Percentiles rank a stretch among this genome's conserved stretches.
Evolutionary conservation across 345 rosid species (phyloP).

Genomic region (Eutrema japonicum): DNA sequence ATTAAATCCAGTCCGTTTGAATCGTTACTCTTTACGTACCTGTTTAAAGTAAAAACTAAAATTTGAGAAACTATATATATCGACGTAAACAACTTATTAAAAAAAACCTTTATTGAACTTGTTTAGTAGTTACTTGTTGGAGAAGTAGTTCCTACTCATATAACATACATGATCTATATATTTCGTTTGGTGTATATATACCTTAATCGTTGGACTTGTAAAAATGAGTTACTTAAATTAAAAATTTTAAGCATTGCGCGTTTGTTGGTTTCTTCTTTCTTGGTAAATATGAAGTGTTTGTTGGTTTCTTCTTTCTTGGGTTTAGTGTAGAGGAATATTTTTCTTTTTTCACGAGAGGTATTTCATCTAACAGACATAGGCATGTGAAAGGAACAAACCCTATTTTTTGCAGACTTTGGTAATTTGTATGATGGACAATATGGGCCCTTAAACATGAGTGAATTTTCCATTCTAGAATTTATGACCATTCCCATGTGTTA

Average conservation of each 20-base stretch:
- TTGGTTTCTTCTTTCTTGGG: conserved; percentile 39
- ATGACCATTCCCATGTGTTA: conserved; percentile 52
- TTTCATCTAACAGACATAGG: conserved; percentile 46
- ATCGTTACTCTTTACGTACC: conserved; percentile 22
- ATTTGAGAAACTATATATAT: not conserved
- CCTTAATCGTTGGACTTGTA: not conserved
- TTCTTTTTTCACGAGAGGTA: conserved; percentile 3
- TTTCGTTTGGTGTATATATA: not conserved
- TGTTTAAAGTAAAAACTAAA: conserved; percentile 17
- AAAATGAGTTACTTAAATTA: conserved; percentile 6
- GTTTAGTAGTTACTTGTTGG: not conserved
- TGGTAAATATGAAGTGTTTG: conserved; percentile 26
- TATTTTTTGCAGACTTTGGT: conserved; percentile 44
- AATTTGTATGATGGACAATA: conserved; percentile 36
- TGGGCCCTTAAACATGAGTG: conserved; percentile 49
- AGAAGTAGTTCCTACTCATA: not conserved
- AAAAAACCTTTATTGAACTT: not conserved
- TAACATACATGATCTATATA: not conserved
- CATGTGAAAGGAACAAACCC: conserved; percentile 51
- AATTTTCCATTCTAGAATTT: conserved; percentile 39
- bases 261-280: not conserved
- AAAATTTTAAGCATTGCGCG: not conserved
- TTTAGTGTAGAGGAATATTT: conserved; percentile 21
- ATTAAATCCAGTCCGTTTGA: conserved; percentile 27
- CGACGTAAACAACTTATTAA: not conserved